Base-by-base conservation (phyloP, 805 yeast genomes). In the Candida ponderosae region DNA sequence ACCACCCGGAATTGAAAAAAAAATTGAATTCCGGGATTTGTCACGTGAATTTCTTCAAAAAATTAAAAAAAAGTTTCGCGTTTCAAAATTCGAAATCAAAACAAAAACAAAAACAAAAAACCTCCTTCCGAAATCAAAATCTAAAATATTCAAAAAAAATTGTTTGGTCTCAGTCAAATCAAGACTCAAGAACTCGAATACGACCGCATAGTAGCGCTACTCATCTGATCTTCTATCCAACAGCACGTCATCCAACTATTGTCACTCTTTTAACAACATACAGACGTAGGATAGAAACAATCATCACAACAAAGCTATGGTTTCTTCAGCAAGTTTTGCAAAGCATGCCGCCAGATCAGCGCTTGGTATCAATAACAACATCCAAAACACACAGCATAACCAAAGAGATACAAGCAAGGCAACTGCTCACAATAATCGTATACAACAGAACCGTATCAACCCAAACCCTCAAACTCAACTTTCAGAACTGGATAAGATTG, bases 381-480 rank as follows among this genome's bases (percentile, higher is more conserved):
- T 43, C 14, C 33, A 35, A 7, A 49, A 50, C 35, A 35, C 43
- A 47, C 40, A 77, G 72, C 48, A 71, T 72, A 45, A 70, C 18
- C 15, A 35, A n/a, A 18, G 21, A 14, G 17, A 38, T 9, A 23
- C 32, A n/a, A 29, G 27, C 24, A 24, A 32, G 14, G 31, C 19
- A 29, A 19, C 23, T 9, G n/a, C 36, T 3, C 29, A 32, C 17
- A n/a, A 33, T 19, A 13, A 32, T 7, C 28, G 16, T 38, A 21
- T 24, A 18, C 4, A 20, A 37, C 19, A 28, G 15, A 13, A 18
- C 19, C 21, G 33, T 27, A 8, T 11, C 15, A 15, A 37, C 30
- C 8, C 38, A 46, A 3, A 13, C 17, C 20, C 24, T 33, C 44
- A 4, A 16, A 16, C 32, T 6, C 28, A 32, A 23, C 24, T 18